Base-by-base conservation (phyloP, 192 early-diverging fungal species). In the Gigaspora rosea region DNA sequence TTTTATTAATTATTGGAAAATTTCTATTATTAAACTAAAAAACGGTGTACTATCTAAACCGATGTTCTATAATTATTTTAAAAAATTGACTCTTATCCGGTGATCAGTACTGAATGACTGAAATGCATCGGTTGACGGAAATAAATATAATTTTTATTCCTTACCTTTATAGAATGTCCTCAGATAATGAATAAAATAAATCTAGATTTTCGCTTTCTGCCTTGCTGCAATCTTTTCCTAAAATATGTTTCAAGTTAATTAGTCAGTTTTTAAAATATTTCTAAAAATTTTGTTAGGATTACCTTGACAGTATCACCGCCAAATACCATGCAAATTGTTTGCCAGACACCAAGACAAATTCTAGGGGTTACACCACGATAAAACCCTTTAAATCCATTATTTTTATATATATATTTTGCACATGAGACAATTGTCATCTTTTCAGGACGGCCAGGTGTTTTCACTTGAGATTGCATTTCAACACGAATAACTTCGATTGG, bases 401-500 rank as follows among this genome's bases (percentile, higher is more conserved):
- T 92, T 80, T 92, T 79, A 87, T 95, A 97, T 80, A 99, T 97
- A 84, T 90, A 97, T 77, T 91, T 88, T 33, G 95, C 93, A 36
- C 92, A 91, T 58, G 88, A 86, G 35, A 85, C 85, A 71, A 99
- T 95, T 63, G 93, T 94, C 90, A 98, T 88, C 78, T 98, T 97
- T 71, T 93, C 91, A 18, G 97, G 97, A 47, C 97, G 90, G 56
- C 92, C 94, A 12, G 82, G 90, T 4, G 89, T 86, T 86, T 97
- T 95, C 56, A 95, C 86, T 83, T 97, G 96, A 65, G 90, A 92
- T 87, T 99, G 97, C 97, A 99, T 99, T 77, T 99, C 96, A 12
- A 99, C 95, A 73, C 97, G 93, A 72, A 99, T 98, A 56, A 99
- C 97, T 81, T 99, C 97, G 76, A 99, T 95, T 35, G 97, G 97